Base-by-base conservation (phyloP, 495 filamentous ascomycete species). In the Aspergillus avenaceus region DNA sequence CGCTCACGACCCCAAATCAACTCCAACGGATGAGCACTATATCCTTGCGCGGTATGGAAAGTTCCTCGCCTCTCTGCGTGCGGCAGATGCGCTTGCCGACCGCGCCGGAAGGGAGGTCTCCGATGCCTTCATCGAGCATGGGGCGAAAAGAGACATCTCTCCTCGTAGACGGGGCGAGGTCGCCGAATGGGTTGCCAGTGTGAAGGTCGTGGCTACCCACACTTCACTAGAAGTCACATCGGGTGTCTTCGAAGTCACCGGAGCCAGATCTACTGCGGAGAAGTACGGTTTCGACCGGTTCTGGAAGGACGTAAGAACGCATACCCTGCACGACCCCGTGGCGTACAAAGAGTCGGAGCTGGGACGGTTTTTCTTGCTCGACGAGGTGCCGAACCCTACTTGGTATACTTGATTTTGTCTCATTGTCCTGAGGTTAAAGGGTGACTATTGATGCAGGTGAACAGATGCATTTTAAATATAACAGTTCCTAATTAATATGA, bases 301-400 rank as follows among this genome's bases (percentile, higher is more conserved):
- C 60, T 84, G 79, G 78, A 63, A 81, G 43, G 80, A 84, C 53
- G 59, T 82, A 12, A 59, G 82, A n/a, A 80, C 78, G 16, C 82
- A 85, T 60, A 77, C 70, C 0, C 58, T 84, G 55, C 82, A 85
- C 66, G 81, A 85, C 59, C 81, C 81, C 3, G 78, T 84, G 24
- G 76, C 78, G 32, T 83, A 83, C 53, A 83, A 84, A 73, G 76
- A 79, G 41, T 61, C 73, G 43, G 80, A 84, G 66, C 43, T 83
- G 53, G 80, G 81, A 1, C 61, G 76, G 53, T 84, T 60, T 60
- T 60, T 71, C 27, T 55, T 85, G 38, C 47, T 81, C 45, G 66
- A 66, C 14, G 73, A 83, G 63, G 50, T 73, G 16, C 79, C 80
- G 41, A 65, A 69, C 58, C 72, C 77, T n/a, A 75, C 71, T 19